Percentiles rank a stretch among this genome's conserved stretches.
These are phyloP conservation scores for Pichia sp. DNA, from an alignment of 1,139 yeast species.

Conservation along the genomic window DNA sequence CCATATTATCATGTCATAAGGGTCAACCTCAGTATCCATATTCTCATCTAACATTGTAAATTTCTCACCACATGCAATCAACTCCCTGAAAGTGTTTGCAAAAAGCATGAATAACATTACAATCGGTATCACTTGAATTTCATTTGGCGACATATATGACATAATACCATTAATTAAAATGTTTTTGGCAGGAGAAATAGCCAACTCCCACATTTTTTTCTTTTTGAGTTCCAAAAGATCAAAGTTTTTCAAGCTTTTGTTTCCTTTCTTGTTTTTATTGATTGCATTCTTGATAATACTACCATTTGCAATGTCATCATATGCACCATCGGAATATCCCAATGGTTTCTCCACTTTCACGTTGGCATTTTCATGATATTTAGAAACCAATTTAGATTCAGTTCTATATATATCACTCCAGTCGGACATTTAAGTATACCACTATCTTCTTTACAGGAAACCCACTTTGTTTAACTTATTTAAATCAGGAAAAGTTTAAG, in stretches of 20 bases:
- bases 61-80: not conserved
- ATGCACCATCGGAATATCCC: not conserved
- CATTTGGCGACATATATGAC: constrained; percentile 92
- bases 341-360: not conserved
- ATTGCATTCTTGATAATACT: no score
- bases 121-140: constrained; percentile 83
- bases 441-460: no score
- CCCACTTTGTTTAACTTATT: no score
- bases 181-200: constrained; percentile 74
- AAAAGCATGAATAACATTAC: constrained; percentile 86
- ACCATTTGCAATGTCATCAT: not conserved
- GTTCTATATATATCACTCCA: not conserved
- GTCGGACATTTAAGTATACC: no score
- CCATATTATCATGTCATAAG: constrained; percentile 18
- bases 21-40: constrained; percentile 24
- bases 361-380: not conserved
- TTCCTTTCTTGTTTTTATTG: not conserved
- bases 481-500: no score
- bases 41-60: constrained; percentile 32
- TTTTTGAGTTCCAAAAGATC: constrained; percentile 27
- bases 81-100: constrained; percentile 65
- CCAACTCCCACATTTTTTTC: constrained; percentile 82
- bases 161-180: constrained; percentile 84
- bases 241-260: not conserved
- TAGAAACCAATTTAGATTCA: not conserved